Percentiles rank a stretch among this genome's conserved stretches.
Evolutionary conservation across 139 green algal species (phyloP).

Genomic region (Closterium sp.): DNA sequence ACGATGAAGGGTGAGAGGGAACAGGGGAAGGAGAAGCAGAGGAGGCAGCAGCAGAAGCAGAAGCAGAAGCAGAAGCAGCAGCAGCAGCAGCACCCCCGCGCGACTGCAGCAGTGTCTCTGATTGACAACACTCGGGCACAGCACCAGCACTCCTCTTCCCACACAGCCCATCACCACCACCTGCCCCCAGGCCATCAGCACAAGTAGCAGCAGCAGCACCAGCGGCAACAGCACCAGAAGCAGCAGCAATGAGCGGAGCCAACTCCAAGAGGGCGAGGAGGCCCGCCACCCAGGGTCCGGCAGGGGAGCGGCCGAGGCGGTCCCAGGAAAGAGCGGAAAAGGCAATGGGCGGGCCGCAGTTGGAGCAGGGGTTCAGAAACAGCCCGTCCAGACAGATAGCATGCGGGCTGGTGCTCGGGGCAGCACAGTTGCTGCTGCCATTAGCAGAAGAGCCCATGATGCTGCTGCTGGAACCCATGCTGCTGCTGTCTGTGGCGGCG

Average conservation of each 20-base stretch:
- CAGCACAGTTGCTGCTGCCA: background rate
- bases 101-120: background rate
- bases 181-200: no score
- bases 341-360: background rate
- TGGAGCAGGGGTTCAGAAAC: background rate
- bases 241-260: background rate
- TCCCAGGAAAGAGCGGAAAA: background rate
- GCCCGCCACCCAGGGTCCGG: background rate
- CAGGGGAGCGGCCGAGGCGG: slow-evolving; percentile 1
- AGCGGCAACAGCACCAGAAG: no score
- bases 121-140: background rate
- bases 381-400: background rate
- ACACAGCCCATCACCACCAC: background rate
- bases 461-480: no score
- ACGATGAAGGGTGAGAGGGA: no score
- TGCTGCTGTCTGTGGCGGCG: no score
- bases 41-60: background rate
- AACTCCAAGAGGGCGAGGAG: slow-evolving; percentile 14
- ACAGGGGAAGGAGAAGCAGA: background rate
- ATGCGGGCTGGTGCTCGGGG: background rate
- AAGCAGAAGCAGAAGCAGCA: background rate
- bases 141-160: no score
- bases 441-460: no score
- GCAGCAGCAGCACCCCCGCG: background rate
- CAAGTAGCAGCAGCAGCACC: background rate